Base-by-base conservation (phyloP, 768 basidiomycete species). In the Pisolithus microcarpus region DNA sequence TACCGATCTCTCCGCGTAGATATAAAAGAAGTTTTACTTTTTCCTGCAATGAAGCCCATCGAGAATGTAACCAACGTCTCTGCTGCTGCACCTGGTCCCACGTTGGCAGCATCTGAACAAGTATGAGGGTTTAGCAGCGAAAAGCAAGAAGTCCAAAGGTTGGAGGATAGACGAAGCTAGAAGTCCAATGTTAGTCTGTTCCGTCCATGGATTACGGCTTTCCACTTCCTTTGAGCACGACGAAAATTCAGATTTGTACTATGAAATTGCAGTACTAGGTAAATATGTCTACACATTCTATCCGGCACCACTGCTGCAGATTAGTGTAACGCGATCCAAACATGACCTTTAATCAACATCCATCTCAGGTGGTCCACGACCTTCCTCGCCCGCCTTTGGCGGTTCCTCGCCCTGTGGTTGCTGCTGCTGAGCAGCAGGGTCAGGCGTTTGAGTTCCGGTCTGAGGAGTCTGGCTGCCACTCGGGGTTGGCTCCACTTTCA, bases 1-100 rank as follows among this genome's bases (percentile, higher is more conserved):
- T 40, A 19, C 42, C 4, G 39, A 50, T 39, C 46, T n/a, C 7
- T 9, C 9, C 49, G 5, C 49, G 10, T 60, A 91, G 89, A 96
- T 64, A 94, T 95, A 78, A 97, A 97, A 79, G 93, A 95, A 65
- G 93, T 97, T 34, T 71, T 97, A 36, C 70, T 95, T 40, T 97
- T 97, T 89, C 92, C 93, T 18, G 94, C 93, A 2, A 96, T 97
- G 93, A 91, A 91, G 79, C 93, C 92, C 7, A 70, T 79, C 34
- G 83, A 84, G 50, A 75, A 70, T 0, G 58, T 65, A 4, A 59
- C 79, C 0, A 69, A 69, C 53, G 59, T 64, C 18, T 57, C 66
- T 13, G 65, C 64, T 26, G 58, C 68, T 16, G 65, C 58, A 31
- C 60, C 56, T n/a, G 24, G 16, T 16, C 43, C 16, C 13, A 26